These are phyloP conservation scores for Forsythia viridissima DNA, from an alignment of 257 asterid species.

Conservation along the genomic window DNA sequence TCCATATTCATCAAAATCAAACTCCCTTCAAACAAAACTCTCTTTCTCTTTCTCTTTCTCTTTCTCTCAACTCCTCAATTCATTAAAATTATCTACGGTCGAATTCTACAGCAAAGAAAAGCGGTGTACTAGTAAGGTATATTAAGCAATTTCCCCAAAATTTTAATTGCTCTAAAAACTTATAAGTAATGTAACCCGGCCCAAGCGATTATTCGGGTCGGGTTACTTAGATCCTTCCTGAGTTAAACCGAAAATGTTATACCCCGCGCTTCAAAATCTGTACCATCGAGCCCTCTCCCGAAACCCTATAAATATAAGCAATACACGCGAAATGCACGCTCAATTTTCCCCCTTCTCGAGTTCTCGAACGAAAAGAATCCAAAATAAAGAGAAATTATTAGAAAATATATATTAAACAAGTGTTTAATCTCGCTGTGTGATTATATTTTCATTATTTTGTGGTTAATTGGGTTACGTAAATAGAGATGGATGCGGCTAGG, in stretches of 20 bases:
- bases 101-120: no score
- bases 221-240: not conserved
- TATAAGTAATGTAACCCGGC: not conserved
- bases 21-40: no score
- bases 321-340: constrained; percentile 9
- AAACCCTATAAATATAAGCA: constrained; percentile 32
- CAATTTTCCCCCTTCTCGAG: constrained; percentile 22
- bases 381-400: constrained; percentile 5
- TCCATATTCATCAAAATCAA: no score
- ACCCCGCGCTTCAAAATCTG: constrained; percentile 37
- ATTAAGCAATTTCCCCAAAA: no score
- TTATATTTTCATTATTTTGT: not conserved
- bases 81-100: no score
- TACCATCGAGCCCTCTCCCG: constrained; percentile 25
- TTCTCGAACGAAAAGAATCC: constrained; percentile 8
- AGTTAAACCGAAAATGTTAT: constrained; percentile 6
- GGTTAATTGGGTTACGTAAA: not conserved
- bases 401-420: not conserved
- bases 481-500: constrained; percentile 43
- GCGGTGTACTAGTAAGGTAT: no score
- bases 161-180: no score
- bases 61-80: no score
- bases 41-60: no score
- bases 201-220: not conserved
- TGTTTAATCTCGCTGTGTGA: not conserved